These are phyloP conservation scores for Macrolepiota dolichaula DNA, from an alignment of 768 basidiomycete species.

Conservation along the genomic window DNA sequence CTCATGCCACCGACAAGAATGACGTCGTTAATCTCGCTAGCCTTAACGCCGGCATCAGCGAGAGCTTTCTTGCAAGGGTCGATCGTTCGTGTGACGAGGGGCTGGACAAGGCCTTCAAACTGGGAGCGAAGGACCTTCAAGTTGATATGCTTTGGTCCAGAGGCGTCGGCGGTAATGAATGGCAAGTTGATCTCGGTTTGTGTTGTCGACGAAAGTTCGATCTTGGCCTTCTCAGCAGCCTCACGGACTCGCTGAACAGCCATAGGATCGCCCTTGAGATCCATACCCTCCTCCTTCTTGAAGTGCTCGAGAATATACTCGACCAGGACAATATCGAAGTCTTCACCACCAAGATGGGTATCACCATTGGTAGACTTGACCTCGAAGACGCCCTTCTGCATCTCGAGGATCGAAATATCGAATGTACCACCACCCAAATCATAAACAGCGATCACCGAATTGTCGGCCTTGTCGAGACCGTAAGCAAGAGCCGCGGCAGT, in stretches of 20 bases:
- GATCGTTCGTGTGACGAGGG: conserved; percentile 84
- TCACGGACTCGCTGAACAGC: conserved; percentile 99
- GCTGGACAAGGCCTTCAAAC: conserved; percentile 82
- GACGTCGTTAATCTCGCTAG: conserved; percentile 92
- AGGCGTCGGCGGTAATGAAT: conserved; percentile 95
- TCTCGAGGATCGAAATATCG: conserved; percentile 99
- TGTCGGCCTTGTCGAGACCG: conserved; percentile 87
- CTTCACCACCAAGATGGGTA: conserved; percentile 95
- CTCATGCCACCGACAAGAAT: conserved; percentile 99
- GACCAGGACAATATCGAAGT: conserved; percentile 91
- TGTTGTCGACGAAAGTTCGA: conserved; percentile 89
- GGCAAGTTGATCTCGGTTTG: conserved; percentile 98
- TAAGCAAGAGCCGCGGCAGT: conserved; percentile 98
- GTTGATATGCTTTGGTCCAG: conserved; percentile 98
- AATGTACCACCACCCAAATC: conserved; percentile 98
- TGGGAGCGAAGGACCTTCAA: conserved; percentile 81
- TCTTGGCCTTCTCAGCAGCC: conserved; percentile 99
- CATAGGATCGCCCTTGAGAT: conserved; percentile 85
- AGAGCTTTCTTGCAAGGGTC: conserved; percentile 98
- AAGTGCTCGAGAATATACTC: conserved; percentile 85
- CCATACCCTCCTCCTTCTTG: conserved; percentile 88
- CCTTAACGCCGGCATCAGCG: conserved; percentile 88
- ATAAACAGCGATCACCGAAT: conserved; percentile 92
- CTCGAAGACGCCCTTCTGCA: conserved; percentile 99
- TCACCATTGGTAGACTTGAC: conserved; percentile 99